phyloP scores from a whole-genome alignment of 202 grass and related monocot genomes.

The Digitaria exilis region DNA sequence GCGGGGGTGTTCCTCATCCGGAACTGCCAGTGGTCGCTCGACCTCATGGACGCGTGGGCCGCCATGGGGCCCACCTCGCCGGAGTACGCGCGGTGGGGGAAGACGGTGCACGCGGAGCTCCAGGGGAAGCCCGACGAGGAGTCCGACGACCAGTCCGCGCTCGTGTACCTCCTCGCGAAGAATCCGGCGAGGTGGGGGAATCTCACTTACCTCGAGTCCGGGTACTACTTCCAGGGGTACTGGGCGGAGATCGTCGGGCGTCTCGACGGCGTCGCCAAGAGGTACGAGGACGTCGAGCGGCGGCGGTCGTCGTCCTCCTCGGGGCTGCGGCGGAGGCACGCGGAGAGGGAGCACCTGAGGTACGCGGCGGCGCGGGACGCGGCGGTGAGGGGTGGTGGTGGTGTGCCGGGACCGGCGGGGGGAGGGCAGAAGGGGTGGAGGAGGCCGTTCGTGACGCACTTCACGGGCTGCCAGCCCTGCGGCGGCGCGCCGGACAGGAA shows the following conservation, averaged over 20 bases:
- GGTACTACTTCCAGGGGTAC: slow-evolving; percentile 72
- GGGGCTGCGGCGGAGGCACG: slow-evolving; percentile 46
- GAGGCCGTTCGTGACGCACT: slow-evolving; percentile 74
- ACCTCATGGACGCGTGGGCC: slow-evolving; percentile 84
- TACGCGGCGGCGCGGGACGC: slow-evolving; percentile 53
- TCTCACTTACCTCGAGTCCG: slow-evolving; percentile 45
- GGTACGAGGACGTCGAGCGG: slow-evolving; percentile 49
- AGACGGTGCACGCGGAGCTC: slow-evolving; percentile 23
- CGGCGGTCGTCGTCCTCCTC: background rate
- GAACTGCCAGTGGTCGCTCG: slow-evolving; percentile 92
- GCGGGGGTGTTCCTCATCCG: slow-evolving; percentile 81
- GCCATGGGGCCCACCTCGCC: slow-evolving; percentile 51
- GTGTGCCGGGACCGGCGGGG: slow-evolving; percentile 12
- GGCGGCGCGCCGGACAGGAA: slow-evolving; percentile 46
- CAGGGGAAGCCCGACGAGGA: slow-evolving; percentile 29
- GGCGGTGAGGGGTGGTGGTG: background rate
- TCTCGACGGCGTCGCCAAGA: slow-evolving; percentile 39
- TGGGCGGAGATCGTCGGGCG: slow-evolving; percentile 64
- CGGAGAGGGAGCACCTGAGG: slow-evolving; percentile 44
- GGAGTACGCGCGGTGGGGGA: slow-evolving; percentile 42
- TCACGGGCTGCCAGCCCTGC: slow-evolving; percentile 76
- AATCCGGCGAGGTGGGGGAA: slow-evolving; percentile 33
- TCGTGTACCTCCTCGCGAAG: slow-evolving; percentile 55
- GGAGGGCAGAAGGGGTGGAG: slow-evolving; percentile 59
- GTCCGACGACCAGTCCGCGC: slow-evolving; percentile 72